These are phyloP conservation scores for Asterella californica DNA, from an alignment of 225 moss, liverwort and hornwort species.

Conservation along the genomic window DNA sequence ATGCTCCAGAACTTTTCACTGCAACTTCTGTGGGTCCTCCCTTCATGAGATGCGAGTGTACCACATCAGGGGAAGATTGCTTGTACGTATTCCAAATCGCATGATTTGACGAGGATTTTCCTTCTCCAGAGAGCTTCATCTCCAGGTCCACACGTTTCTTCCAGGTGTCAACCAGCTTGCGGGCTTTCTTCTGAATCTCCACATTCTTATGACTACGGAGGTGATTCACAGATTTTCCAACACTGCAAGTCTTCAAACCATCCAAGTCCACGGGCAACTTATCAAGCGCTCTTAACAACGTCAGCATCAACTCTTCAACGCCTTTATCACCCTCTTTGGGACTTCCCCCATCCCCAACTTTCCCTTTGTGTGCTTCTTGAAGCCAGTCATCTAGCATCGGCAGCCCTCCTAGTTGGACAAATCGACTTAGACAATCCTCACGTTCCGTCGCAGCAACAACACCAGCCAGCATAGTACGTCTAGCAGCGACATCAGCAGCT, in stretches of 20 bases:
- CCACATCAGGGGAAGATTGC: slow-evolving; percentile 69
- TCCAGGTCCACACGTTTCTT: slow-evolving; percentile 95
- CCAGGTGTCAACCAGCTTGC: slow-evolving; percentile 92
- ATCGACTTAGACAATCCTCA: slow-evolving; percentile 71
- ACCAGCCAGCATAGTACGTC: slow-evolving; percentile 76
- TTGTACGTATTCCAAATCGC: slow-evolving; percentile 68
- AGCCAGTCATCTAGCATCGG: slow-evolving; percentile 97
- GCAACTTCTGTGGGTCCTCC: slow-evolving; percentile 58
- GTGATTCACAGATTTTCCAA: slow-evolving; percentile 96
- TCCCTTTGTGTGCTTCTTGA: slow-evolving; percentile 98
- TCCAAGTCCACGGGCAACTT: slow-evolving; percentile 93
- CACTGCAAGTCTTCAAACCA: slow-evolving; percentile 84
- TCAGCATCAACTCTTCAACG: slow-evolving; percentile 80
- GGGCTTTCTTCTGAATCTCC: slow-evolving; percentile 91
- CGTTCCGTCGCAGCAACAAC: slow-evolving; percentile 86
- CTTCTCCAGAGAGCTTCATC: slow-evolving; percentile 85
- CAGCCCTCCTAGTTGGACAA: slow-evolving; percentile 80
- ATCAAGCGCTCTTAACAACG: slow-evolving; percentile 81
- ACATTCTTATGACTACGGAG: slow-evolving; percentile 84
- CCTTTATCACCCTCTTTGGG: slow-evolving; percentile 94
- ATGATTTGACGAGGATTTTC: slow-evolving; percentile 68
- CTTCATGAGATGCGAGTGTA: slow-evolving; percentile 63
- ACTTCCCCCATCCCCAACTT: slow-evolving; percentile 91
- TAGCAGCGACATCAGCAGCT: slow-evolving; percentile 62
- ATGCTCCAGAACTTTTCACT: slow-evolving; percentile 71